A percentile compares a stretch with the other conserved stretches of the same genome.
Evolutionary conservation across 1,284 basidiomycete genomes (phyloP).

Genomic region (Heterobasidion occidentale): DNA sequence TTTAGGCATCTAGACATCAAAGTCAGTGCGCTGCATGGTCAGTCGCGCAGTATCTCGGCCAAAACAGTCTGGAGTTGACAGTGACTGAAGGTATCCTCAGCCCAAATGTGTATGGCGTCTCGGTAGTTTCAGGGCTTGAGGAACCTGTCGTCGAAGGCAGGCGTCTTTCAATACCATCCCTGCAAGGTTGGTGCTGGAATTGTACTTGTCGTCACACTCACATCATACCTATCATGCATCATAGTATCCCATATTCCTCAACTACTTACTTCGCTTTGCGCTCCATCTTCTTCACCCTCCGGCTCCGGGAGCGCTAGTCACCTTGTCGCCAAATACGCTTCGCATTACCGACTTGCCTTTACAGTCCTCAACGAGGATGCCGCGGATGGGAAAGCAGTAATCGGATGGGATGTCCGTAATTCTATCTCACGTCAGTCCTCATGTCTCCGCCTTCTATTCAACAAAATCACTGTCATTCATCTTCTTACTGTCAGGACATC

Average conservation of each 20-base stretch:
- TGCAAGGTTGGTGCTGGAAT: not conserved
- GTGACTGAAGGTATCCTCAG: not conserved
- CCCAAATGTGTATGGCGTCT: constrained; percentile 6
- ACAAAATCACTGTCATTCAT: constrained; percentile 5
- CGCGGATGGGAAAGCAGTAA: constrained; percentile 50
- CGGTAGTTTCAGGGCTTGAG: constrained; percentile 1
- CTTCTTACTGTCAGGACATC: constrained; percentile 43
- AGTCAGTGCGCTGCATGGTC: constrained; percentile 2
- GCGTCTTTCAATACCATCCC: constrained; percentile 6
- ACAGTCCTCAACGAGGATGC: constrained; percentile 85
- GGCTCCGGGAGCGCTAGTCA: constrained; percentile 35
- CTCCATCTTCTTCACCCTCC: constrained; percentile 19
- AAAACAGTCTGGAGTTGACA: constrained; percentile 1
- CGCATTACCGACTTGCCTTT: constrained; percentile 75
- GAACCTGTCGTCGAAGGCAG: constrained; percentile 5
- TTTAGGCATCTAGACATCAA: constrained; percentile 6
- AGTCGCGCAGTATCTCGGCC: not conserved
- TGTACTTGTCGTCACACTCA: not conserved
- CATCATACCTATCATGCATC: not conserved
- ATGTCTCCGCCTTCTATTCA: constrained; percentile 3
- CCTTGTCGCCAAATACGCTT: constrained; percentile 66
- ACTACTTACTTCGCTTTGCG: constrained; percentile 45
- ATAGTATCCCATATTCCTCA: constrained; percentile 29
- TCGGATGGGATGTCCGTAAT: constrained; percentile 65
- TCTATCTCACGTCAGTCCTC: constrained; percentile 54